A percentile compares a stretch with the other conserved stretches of the same genome.
Conservation (phyloP, 202 grass and related monocot species). For the Schoenoplectus tabernaemontani region DNA sequence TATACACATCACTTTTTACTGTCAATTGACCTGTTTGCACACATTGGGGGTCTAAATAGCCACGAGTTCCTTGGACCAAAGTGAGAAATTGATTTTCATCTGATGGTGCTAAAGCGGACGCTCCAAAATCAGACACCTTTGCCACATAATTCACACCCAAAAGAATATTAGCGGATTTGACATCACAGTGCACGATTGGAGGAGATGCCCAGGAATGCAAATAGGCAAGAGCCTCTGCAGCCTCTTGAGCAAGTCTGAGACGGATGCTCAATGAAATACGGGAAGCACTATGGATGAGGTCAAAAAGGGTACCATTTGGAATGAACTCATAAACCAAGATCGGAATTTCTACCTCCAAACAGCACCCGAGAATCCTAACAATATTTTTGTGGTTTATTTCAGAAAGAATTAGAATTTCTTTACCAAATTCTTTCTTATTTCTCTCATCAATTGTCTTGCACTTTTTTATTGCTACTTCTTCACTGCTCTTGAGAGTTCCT, state of each 20-base stretch:
- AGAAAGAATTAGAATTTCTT: slow-evolving; percentile 66
- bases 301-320: slow-evolving; percentile 28
- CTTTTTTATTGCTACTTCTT: slow-evolving; percentile 38
- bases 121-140: slow-evolving; percentile 61
- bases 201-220: slow-evolving; percentile 31
- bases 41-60: slow-evolving; percentile 51
- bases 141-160: slow-evolving; percentile 40
- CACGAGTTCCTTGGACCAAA: slow-evolving; percentile 43
- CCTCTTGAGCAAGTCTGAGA: slow-evolving; percentile 43
- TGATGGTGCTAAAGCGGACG: slow-evolving; percentile 18
- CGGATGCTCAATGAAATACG: slow-evolving; percentile 26
- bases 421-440: slow-evolving; percentile 66
- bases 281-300: slow-evolving; percentile 29
- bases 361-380: slow-evolving; percentile 44
- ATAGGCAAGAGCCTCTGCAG: slow-evolving; percentile 32
- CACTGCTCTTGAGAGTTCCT: slow-evolving; percentile 32
- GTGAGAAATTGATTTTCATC: slow-evolving; percentile 35
- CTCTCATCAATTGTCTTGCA: slow-evolving; percentile 36
- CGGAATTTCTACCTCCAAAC: slow-evolving; percentile 49
- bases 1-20: slow-evolving; percentile 45
- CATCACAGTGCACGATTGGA: slow-evolving; percentile 48
- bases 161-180: slow-evolving; percentile 51
- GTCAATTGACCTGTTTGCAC: slow-evolving; percentile 41
- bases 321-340: slow-evolving; percentile 50
- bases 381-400: slow-evolving; percentile 67